These are phyloP conservation scores for Oryza glumipatula DNA, from an alignment of 176 grass and related monocot genomes.

Conservation along the genomic window DNA sequence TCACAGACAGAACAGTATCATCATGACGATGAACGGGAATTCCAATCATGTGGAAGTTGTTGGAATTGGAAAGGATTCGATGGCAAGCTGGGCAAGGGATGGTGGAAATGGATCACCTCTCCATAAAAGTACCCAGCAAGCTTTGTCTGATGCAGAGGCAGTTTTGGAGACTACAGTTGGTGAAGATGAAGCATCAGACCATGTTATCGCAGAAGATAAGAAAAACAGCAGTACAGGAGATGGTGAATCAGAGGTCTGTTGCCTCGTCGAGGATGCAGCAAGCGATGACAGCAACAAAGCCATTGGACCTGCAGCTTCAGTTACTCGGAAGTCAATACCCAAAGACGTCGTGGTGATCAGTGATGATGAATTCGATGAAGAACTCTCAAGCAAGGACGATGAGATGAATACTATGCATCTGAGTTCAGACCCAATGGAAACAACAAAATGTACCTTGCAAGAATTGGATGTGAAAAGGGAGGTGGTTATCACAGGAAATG, in stretches of 20 bases:
- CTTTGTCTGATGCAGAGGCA: not conserved
- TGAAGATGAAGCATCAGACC: not conserved
- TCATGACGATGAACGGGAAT: not conserved
- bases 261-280: not conserved
- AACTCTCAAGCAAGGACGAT: not conserved
- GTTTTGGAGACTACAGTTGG: not conserved
- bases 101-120: slow-evolving; percentile 1
- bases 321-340: slow-evolving; percentile 1
- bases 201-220: not conserved
- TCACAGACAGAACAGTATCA: not conserved
- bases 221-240: not conserved
- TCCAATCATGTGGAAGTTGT: not conserved
- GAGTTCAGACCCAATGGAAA: not conserved
- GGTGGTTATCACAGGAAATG: not conserved
- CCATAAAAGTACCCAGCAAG: not conserved
- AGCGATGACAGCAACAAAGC: not conserved
- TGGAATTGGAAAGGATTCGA: not conserved
- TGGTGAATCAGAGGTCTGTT: not conserved
- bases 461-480: not conserved
- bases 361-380: not conserved
- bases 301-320: not conserved
- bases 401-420: not conserved
- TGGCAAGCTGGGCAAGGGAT: not conserved
- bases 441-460: not conserved
- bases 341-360: slow-evolving; percentile 3